phyloP scores from a whole-genome alignment of 163 green algal genomes.

The Chlorella variabilis region DNA sequence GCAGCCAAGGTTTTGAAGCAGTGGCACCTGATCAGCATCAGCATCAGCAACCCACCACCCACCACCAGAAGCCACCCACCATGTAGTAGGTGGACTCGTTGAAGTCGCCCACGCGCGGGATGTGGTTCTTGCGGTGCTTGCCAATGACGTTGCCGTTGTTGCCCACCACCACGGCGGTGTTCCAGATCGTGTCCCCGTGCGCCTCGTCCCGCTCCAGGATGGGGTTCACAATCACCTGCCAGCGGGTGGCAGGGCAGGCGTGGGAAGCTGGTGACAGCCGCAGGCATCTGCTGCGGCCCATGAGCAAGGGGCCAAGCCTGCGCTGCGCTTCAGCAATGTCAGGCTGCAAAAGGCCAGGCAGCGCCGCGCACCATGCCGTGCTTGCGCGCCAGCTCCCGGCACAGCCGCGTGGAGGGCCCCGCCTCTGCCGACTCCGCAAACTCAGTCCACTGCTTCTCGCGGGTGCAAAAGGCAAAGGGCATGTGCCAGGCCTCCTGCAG shows the following conservation, averaged over 20 bases:
- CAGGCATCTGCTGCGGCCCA: background rate
- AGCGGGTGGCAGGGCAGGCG: background rate
- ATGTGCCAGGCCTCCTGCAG: slow-evolving; percentile 91
- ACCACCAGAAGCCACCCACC: slow-evolving; percentile 67
- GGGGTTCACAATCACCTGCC: slow-evolving; percentile 89
- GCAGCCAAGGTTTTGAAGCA: too few relatives aligned
- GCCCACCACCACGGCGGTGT: slow-evolving; percentile 89
- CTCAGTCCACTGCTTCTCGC: slow-evolving; percentile 92
- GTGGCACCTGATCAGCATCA: too few relatives aligned
- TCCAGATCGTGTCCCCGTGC: slow-evolving; percentile 94
- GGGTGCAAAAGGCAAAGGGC: slow-evolving; percentile 97
- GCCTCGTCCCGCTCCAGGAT: slow-evolving; percentile 92
- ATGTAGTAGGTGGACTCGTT: slow-evolving; percentile 99
- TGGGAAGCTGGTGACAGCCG: background rate
- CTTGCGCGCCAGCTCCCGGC: slow-evolving; percentile 69
- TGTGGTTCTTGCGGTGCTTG: slow-evolving; percentile 99
- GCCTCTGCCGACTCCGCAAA: slow-evolving; percentile 86
- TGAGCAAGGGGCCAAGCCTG: background rate
- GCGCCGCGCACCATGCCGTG: slow-evolving; percentile 57
- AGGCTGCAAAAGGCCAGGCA: background rate
- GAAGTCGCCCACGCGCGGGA: slow-evolving; percentile 97
- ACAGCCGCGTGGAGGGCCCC: slow-evolving; percentile 58
- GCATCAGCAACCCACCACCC: too few relatives aligned
- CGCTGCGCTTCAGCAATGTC: background rate
- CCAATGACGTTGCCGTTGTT: slow-evolving; percentile 91